Evolutionary conservation across 352 stramenopile genomes (phyloP), one percentile per base, ranked within the genome.

Genomic region (Globisporangium parvum): DNA sequence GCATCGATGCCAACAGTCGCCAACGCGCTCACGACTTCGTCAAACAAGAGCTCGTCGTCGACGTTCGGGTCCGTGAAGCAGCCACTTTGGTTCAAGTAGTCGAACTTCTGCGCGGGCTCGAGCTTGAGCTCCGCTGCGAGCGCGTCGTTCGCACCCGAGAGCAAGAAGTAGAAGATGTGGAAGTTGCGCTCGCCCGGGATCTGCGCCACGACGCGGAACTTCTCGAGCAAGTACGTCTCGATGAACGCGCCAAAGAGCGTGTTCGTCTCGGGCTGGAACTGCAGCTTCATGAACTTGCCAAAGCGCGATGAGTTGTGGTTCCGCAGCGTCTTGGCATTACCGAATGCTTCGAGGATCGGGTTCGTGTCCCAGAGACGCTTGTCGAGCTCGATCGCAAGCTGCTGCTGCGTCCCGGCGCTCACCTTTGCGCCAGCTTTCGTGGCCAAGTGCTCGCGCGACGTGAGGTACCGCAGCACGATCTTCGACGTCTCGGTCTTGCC

Each of bases 101-200:
- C 63, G 47, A 82, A 96, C 41, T 85, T 73, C 33, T 80, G 59
- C 15, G 78, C 68, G 0, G 66, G 18, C 57, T 77, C 67, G 21
- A 94, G 67, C 57, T 85, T 65, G n/a, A 94, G 58, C 51, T 91
- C 67, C 17, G 67, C 65, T 0, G 61, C 48, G 52, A 94, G 48
- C n/a, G 75, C 57, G 57, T 89, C 74, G 45, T 83, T 69, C 18
- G 84, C 86, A 51, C 82, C 84, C 1, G 80, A 75, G 8, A 95
- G 70, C 57, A 97, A 59, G 35, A 94, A 92, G 76, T 97, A 97
- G 47, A 96, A 95, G 55, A 97, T 89, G 65, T 96, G 88, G 62
- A 95, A 96, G 67, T 96, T 96, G 45, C 87, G 84, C 45, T 96
- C 88, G 42, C 81, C 85, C 0, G 77, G 78, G 47, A 91, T 91